Percentiles rank a stretch among this genome's conserved stretches.
phyloP scores from a whole-genome alignment of 176 grass and related monocot species.

The Musa schizocarpa region DNA sequence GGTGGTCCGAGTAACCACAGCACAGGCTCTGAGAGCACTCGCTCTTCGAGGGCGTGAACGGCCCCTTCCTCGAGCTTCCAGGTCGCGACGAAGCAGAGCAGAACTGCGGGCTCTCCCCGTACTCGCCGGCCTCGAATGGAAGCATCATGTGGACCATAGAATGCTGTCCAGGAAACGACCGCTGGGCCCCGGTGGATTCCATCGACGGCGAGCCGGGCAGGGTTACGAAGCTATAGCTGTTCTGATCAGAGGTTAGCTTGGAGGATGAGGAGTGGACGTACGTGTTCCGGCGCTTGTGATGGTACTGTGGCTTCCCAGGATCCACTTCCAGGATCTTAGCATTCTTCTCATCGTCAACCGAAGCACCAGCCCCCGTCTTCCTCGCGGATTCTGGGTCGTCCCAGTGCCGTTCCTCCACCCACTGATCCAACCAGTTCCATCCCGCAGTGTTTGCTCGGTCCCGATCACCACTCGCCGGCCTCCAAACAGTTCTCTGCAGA shows the following conservation, averaged over 20 bases:
- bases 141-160: slow-evolving; percentile 34
- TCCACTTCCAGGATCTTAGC: slow-evolving; percentile 92
- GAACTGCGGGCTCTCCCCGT: slow-evolving; percentile 79
- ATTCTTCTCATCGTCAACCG: slow-evolving; percentile 70
- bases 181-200: slow-evolving; percentile 58
- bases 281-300: slow-evolving; percentile 23
- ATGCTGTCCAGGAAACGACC: slow-evolving; percentile 51
- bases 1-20: slow-evolving; percentile 66
- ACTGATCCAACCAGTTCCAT: slow-evolving; percentile 76
- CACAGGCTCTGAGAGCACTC: slow-evolving; percentile 68
- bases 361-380: not conserved
- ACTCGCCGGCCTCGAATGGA: slow-evolving; percentile 34
- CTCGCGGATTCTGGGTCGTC: not conserved
- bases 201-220: slow-evolving; percentile 51
- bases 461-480: slow-evolving; percentile 24
- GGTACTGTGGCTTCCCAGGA: slow-evolving; percentile 62
- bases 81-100: slow-evolving; percentile 59
- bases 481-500: slow-evolving; percentile 37
- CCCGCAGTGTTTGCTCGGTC: slow-evolving; percentile 60
- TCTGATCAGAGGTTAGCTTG: slow-evolving; percentile 47
- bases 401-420: slow-evolving; percentile 72
- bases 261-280: slow-evolving; percentile 65
- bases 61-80: slow-evolving; percentile 48
- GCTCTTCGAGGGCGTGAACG: slow-evolving; percentile 73
- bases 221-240: slow-evolving; percentile 51